Evolutionary conservation across 2,329 filamentous ascomycete species (phyloP).

Genomic region (Davidsoniella eucalypti): DNA sequence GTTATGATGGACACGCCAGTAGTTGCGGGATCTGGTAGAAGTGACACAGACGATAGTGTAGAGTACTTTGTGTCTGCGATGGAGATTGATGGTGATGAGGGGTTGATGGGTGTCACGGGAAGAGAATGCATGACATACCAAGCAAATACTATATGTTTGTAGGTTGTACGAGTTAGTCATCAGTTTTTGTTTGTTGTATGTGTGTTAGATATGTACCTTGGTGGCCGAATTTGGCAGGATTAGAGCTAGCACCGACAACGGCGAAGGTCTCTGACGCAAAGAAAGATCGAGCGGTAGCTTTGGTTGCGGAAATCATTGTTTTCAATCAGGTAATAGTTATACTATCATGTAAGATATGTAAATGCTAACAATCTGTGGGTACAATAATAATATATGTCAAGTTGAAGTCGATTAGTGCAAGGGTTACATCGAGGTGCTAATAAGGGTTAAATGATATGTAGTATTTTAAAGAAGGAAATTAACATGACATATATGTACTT

Average conservation of each 20-base stretch:
- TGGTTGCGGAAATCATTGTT: conserved; percentile 21
- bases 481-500: no score
- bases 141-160: conserved; percentile 48
- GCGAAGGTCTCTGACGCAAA: conserved; percentile 68
- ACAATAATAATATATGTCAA: no score
- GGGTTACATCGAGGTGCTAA: no score
- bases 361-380: no score
- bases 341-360: background rate
- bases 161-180: conserved; percentile 2
- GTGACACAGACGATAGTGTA: conserved; percentile 48
- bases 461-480: no score
- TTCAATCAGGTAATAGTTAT: background rate
- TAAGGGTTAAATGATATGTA: no score
- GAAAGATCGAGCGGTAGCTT: conserved; percentile 61
- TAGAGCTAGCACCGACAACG: conserved; percentile 77
- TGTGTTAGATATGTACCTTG: conserved; percentile 42
- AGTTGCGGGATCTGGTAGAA: conserved; percentile 46
- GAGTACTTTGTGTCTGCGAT: conserved; percentile 34
- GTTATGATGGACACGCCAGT: conserved; percentile 80
- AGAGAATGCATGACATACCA: conserved; percentile 74
- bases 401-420: background rate
- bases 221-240: conserved; percentile 73
- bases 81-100: conserved; percentile 46
- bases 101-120: conserved; percentile 72
- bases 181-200: background rate